Percentiles rank a stretch among this genome's conserved stretches.
phyloP scores from a whole-genome alignment of 345 rosid genomes.

The Salix suchowensis region DNA sequence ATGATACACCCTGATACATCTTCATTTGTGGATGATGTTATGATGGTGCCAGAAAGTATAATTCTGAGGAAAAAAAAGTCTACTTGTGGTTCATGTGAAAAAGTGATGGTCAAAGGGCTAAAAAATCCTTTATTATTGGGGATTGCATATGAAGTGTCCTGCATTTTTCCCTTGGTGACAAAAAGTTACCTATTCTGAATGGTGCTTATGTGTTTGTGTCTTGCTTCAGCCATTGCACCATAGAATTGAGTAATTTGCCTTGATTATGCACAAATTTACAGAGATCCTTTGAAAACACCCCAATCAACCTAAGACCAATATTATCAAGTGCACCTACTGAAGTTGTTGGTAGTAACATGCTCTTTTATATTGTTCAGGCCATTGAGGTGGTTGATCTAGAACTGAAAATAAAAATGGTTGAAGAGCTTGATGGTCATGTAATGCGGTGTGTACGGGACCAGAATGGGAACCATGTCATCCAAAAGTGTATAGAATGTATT shows the following conservation, averaged over 20 bases:
- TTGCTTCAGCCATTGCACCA: neutral
- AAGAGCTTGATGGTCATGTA: conserved; percentile 85
- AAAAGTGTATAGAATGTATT: conserved; percentile 90
- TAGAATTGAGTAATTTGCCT: neutral
- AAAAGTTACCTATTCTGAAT: neutral
- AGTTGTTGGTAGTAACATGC: neutral
- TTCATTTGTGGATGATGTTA: neutral
- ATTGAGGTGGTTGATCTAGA: conserved; percentile 90
- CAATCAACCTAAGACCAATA: neutral
- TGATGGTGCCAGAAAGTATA: neutral
- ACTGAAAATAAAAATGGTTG: conserved; percentile 81
- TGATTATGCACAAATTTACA: neutral
- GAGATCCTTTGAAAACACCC: neutral
- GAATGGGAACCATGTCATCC: conserved; percentile 96
- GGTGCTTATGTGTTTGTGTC: neutral
- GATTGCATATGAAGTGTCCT: neutral
- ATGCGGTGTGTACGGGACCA: conserved; percentile 97
- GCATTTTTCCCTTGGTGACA: neutral
- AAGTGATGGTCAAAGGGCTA: neutral
- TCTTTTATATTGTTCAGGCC: conserved; percentile 43
- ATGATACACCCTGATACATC: neutral
- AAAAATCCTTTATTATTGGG: neutral
- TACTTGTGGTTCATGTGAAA: neutral
- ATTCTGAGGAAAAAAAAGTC: neutral
- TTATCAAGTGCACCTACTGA: neutral